Conservation (phyloP, 2,329 filamentous ascomycete species). For the Fusarium bulbicola region DNA sequence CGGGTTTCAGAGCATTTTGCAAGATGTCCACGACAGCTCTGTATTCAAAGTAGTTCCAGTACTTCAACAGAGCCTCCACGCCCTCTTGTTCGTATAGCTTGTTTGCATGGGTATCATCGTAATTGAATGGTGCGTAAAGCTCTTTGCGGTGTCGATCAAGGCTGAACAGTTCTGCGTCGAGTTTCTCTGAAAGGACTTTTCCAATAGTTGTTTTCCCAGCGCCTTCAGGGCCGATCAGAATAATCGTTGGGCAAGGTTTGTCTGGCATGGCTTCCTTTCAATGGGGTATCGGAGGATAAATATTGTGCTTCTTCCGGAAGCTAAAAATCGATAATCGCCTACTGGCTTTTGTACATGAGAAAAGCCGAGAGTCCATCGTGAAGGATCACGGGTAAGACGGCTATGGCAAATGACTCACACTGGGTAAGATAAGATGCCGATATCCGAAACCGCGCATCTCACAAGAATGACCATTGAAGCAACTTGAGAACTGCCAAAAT, state of each 20-base stretch:
- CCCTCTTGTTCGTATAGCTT: not conserved
- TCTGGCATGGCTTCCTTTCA: not conserved
- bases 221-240: not conserved
- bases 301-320: rapidly evolving
- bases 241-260: not conserved
- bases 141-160: not conserved
- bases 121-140: not conserved
- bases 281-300: rapidly evolving
- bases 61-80: not conserved
- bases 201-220: not conserved
- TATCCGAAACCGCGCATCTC: not conserved
- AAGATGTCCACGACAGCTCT: not conserved
- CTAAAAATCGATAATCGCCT: rapidly evolving
- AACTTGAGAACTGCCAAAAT: not conserved
- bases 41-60: not conserved
- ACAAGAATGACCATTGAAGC: rapidly evolving
- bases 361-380: rapidly evolving
- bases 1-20: rapidly evolving
- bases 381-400: not conserved
- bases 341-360: not conserved
- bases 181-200: not conserved
- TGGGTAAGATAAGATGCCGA: not conserved
- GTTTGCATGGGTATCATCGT: rapidly evolving
- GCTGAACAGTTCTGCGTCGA: rapidly evolving
- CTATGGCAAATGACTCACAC: not conserved